These are phyloP conservation scores for Entomortierella chlamydospora DNA, from an alignment of 192 early-diverging fungal genomes.

Conservation along the genomic window DNA sequence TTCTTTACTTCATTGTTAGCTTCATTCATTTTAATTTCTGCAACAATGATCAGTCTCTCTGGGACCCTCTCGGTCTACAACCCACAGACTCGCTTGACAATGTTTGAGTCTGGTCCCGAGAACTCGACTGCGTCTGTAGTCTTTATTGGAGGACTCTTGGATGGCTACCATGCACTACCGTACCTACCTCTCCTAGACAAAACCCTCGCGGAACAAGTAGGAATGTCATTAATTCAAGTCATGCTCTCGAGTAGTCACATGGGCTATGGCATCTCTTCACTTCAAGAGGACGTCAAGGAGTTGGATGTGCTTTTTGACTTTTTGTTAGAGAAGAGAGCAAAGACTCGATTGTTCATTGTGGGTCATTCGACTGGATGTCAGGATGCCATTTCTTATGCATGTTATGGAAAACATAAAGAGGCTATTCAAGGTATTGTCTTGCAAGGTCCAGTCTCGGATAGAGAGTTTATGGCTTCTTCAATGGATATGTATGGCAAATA, in stretches of 20 bases:
- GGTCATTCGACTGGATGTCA: constrained; percentile 63
- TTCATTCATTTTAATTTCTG: too few species aligned
- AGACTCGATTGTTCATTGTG: constrained; percentile 48
- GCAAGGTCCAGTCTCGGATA: constrained; percentile 59
- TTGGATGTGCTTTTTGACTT: constrained; percentile 48
- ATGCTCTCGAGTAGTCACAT: constrained; percentile 54
- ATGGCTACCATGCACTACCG: constrained; percentile 58
- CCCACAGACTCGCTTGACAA: constrained; percentile 52
- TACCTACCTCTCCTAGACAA: constrained; percentile 39
- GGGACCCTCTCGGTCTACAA: constrained; percentile 57
- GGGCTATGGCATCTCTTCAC: constrained; percentile 54
- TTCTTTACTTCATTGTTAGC: too few species aligned
- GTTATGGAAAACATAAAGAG: constrained; percentile 20
- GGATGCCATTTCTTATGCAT: constrained; percentile 47
- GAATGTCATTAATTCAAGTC: constrained; percentile 55
- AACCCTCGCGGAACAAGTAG: constrained; percentile 16
- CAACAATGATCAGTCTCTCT: constrained; percentile 43
- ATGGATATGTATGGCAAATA: constrained; percentile 40
- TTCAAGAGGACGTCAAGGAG: constrained; percentile 52
- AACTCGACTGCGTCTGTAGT: constrained; percentile 34
- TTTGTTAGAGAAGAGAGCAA: constrained; percentile 34
- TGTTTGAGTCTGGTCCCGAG: constrained; percentile 55
- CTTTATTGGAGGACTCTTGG: constrained; percentile 56
- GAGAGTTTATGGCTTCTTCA: constrained; percentile 40
- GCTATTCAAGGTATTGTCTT: constrained; percentile 49